Conservation (phyloP, 768 basidiomycete genomes). For the Omphalotus guepiniiformis region DNA sequence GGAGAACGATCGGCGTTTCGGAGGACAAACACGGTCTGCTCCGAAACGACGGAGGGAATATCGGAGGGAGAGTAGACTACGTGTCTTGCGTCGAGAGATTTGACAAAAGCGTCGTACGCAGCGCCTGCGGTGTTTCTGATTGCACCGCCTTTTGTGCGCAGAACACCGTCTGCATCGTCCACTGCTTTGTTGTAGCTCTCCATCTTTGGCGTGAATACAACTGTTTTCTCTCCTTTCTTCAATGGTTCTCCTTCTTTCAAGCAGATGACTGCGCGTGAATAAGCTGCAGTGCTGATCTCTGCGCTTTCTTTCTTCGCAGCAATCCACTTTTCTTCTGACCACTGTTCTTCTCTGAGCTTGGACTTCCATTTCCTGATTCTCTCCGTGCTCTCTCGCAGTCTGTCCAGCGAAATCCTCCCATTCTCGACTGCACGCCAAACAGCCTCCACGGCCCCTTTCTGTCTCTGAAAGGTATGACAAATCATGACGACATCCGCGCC, state of each 20-base stretch:
- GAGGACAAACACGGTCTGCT: slow-evolving; percentile 4
- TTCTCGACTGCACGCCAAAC: slow-evolving; percentile 46
- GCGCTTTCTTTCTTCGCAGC: slow-evolving; percentile 35
- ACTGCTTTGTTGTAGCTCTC: slow-evolving; percentile 61
- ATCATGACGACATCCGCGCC: slow-evolving; percentile 76
- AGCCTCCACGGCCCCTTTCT: slow-evolving; percentile 48
- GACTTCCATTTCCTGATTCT: slow-evolving; percentile 50
- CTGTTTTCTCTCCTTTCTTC: slow-evolving; percentile 23
- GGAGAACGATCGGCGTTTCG: slow-evolving; percentile 7
- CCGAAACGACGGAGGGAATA: background rate
- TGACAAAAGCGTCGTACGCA: slow-evolving; percentile 48
- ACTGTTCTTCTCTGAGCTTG: slow-evolving; percentile 35
- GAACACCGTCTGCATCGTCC: slow-evolving; percentile 47
- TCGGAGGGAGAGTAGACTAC: slow-evolving; percentile 34
- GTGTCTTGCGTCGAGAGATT: slow-evolving; percentile 38
- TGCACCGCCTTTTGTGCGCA: slow-evolving; percentile 37
- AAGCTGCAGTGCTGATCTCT: slow-evolving; percentile 42
- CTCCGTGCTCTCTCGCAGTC: slow-evolving; percentile 36
- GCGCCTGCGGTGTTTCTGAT: slow-evolving; percentile 56
- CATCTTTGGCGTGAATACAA: slow-evolving; percentile 53
- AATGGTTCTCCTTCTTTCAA: slow-evolving; percentile 38
- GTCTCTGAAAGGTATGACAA: slow-evolving; percentile 56
- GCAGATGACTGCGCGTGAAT: slow-evolving; percentile 43
- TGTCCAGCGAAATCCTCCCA: slow-evolving; percentile 36
- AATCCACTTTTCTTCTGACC: slow-evolving; percentile 25